Percentiles rank a stretch among this genome's conserved stretches.
phyloP scores from a whole-genome alignment of 2,329 filamentous ascomycete species.

The Exophiala oligosperma region DNA sequence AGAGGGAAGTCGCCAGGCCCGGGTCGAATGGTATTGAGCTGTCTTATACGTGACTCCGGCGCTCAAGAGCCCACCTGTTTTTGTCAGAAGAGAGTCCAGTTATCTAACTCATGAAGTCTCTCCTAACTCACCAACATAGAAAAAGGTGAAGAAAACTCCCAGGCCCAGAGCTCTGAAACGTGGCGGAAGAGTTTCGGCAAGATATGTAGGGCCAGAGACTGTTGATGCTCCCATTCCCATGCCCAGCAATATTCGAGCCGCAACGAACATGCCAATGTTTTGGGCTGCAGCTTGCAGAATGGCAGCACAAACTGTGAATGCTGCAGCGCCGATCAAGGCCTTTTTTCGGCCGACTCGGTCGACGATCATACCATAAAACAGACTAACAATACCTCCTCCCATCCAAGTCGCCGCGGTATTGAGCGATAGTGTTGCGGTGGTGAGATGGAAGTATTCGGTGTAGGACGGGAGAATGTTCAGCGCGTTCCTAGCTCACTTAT shows the following conservation, averaged over 20 bases:
- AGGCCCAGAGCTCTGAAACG: constrained; percentile 1
- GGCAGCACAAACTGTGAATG: constrained; percentile 59
- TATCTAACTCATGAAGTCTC: neutral
- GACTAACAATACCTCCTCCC: constrained; percentile 39
- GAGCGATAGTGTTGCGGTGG: constrained; percentile 13
- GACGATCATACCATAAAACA: constrained; percentile 35
- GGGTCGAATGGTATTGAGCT: constrained; percentile 31
- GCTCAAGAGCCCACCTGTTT: constrained; percentile 45
- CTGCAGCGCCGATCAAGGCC: constrained; percentile 32
- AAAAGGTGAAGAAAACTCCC: neutral
- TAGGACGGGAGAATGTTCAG: constrained; percentile 25
- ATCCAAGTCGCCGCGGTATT: constrained; percentile 28
- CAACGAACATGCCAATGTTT: constrained; percentile 40
- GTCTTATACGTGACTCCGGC: constrained; percentile 47
- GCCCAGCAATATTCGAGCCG: constrained; percentile 11
- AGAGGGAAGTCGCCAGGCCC: constrained; percentile 16
- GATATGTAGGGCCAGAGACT: constrained; percentile 1
- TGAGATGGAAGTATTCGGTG: constrained; percentile 24
- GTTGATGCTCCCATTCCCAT: neutral
- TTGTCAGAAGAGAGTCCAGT: neutral
- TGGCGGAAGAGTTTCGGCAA: constrained; percentile 6
- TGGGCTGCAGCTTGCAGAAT: constrained; percentile 60
- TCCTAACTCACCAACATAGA: neutral
- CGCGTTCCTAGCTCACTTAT: constrained; percentile 1
- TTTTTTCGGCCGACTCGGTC: constrained; percentile 11